phyloP scores from a whole-genome alignment of 371 early-diverging fungal species.

The Mucor indicus region DNA sequence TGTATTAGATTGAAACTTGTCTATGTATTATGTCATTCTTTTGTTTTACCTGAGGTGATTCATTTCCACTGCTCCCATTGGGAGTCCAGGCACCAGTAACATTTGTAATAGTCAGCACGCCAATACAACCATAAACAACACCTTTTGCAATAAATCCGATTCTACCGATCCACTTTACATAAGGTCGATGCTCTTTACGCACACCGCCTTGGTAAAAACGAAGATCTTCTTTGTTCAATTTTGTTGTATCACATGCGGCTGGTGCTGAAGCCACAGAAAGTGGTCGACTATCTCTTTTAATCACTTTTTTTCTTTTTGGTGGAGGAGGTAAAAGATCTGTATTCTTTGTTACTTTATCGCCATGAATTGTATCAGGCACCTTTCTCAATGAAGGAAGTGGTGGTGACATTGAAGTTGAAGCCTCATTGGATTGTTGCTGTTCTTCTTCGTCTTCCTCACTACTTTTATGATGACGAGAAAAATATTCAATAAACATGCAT shows the following conservation, averaged over 20 bases:
- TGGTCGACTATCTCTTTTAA: no score
- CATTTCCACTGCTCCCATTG: constrained; percentile 40
- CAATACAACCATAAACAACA: constrained; percentile 47
- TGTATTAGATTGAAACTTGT: background rate
- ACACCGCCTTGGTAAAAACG: constrained; percentile 29
- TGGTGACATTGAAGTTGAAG: background rate
- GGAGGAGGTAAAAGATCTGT: no score
- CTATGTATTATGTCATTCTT: background rate
- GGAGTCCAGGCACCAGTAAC: constrained; percentile 37
- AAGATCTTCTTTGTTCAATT: background rate
- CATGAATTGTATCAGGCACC: background rate
- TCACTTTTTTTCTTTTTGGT: background rate
- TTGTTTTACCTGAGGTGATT: constrained; percentile 36
- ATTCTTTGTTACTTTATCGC: background rate
- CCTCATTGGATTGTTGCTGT: no score
- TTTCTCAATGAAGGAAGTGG: background rate
- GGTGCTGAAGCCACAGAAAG: constrained; percentile 3
- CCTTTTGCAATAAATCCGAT: constrained; percentile 47
- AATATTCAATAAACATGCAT: background rate
- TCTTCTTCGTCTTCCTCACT: no score
- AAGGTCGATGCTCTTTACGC: background rate
- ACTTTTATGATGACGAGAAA: no score
- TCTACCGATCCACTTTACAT: constrained; percentile 28
- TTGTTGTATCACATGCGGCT: background rate
- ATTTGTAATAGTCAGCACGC: constrained; percentile 40